Base-by-base conservation (phyloP, 306 rosid genomes). In the Prunus mume region DNA sequence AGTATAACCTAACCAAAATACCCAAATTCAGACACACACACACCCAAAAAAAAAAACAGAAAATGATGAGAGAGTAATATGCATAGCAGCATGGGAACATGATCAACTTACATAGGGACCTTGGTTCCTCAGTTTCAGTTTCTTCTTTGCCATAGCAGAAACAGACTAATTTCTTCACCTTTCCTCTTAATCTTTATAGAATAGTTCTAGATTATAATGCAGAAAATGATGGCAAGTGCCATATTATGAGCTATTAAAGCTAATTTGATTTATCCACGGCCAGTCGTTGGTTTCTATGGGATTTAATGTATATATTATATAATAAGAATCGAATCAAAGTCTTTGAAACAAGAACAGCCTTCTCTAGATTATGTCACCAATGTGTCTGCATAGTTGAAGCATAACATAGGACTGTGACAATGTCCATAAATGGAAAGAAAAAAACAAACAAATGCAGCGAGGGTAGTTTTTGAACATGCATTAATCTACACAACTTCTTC, bases 271-370 rank as follows among this genome's bases (percentile, higher is more conserved):
- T 30, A 66, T 13, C 68, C 61, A 81, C 62, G 75, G 62, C 72
- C 64, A 50, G 72, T 41, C 84, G 84, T 80, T 80, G 84, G 66
- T 80, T 75, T 62, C 84, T 68, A 80, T 22, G 76, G 58, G 56
- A 55, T 34, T 74, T 28, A 49, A 19, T 32, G 51, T 55, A 9
- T 55, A 9, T 52, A 32, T 38, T 38, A 38, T 38, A 38, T 38
- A 38, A 38, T 38, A 38, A 7, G 9, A 7, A 46, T 46, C 72
- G 4, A 7, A 46, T 46, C 72, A 7, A 68, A 41, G 56, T 46
- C 14, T 13, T 46, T 19, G 24, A 2, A 13, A 72, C 66, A 72
- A 72, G 34, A 72, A 55, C 52, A 72, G 22, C 38, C 17, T 20
- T 57, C 13, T 34, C 65, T 72, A 56, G 76, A 72, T 72, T 57